These are phyloP conservation scores for Pleurotus salmoneostramineus DNA, from an alignment of 768 basidiomycete species.

Conservation along the genomic window DNA sequence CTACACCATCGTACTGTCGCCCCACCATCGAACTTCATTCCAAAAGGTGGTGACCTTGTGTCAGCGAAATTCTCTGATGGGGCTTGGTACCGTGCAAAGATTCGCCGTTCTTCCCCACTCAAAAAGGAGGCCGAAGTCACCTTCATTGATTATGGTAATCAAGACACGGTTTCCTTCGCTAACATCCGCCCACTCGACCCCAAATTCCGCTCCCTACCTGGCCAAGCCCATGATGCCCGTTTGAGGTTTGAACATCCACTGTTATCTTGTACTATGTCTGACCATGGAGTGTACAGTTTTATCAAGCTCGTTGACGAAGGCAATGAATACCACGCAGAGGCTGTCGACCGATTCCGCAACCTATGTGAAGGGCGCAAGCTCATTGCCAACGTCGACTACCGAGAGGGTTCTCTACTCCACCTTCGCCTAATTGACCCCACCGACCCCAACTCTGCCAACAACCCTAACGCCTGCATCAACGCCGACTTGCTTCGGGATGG, in stretches of 20 bases:
- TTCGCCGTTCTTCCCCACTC: conserved; percentile 77
- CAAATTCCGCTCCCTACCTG: conserved; percentile 85
- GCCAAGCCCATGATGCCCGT: conserved; percentile 93
- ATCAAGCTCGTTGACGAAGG: conserved; percentile 75
- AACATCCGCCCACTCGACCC: conserved; percentile 85
- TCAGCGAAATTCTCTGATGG: conserved; percentile 94
- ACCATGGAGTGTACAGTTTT: conserved; percentile 48
- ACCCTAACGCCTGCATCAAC: conserved; percentile 81
- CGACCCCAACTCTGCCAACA: conserved; percentile 61
- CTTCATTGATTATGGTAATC: conserved; percentile 96
- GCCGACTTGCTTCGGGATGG: conserved; percentile 89
- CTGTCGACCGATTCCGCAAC: conserved; percentile 79
- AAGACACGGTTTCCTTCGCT: conserved; percentile 81
- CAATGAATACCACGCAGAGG: conserved; percentile 86
- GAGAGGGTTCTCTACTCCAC: conserved; percentile 74
- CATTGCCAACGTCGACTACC: conserved; percentile 92
- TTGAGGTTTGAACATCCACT: conserved; percentile 49
- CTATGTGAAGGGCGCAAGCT: conserved; percentile 92
- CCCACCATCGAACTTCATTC: conserved; percentile 66
- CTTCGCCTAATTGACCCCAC: conserved; percentile 90
- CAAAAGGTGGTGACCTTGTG: conserved; percentile 85
- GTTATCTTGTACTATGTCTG: too few relatives aligned
- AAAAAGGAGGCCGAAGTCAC: conserved; percentile 95
- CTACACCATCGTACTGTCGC: conserved; percentile 69
- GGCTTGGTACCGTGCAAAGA: conserved; percentile 93